Conservation (phyloP, 2,329 filamentous ascomycete species). For the Dryadomyces quercus-mongolicae region DNA sequence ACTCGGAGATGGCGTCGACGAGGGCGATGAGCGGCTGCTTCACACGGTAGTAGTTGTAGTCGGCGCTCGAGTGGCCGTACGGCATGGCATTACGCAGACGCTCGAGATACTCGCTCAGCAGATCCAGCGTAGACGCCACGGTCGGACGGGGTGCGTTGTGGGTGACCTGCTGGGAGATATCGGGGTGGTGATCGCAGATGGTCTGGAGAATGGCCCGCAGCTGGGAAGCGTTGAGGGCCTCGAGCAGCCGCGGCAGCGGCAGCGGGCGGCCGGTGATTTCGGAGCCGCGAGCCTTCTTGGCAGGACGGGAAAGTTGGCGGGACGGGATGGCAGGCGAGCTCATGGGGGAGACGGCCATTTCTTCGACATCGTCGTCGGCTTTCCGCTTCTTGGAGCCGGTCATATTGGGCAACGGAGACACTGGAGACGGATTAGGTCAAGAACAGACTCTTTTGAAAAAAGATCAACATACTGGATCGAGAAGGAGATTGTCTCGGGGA, state of each 20-base stretch:
- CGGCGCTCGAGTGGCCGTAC: constrained; percentile 71
- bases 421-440: constrained; percentile 17
- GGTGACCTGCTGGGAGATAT: constrained; percentile 74
- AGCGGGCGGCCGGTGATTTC: constrained; percentile 52
- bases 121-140: constrained; percentile 64
- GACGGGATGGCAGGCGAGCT: constrained; percentile 66
- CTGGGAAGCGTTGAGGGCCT: constrained; percentile 79
- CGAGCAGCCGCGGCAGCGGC: constrained; percentile 61
- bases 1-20: constrained; percentile 83
- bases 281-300: constrained; percentile 50
- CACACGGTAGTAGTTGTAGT: constrained; percentile 92
- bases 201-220: constrained; percentile 78
- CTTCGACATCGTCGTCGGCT: constrained; percentile 69
- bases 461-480: constrained; percentile 37
- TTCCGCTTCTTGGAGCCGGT: constrained; percentile 63
- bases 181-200: constrained; percentile 81
- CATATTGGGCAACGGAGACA: constrained; percentile 42
- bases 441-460: not conserved
- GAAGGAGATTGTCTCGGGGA: constrained; percentile 39
- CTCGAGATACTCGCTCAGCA: constrained; percentile 71
- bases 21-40: constrained; percentile 68
- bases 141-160: constrained; percentile 78
- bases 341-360: constrained; percentile 82
- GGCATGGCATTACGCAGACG: constrained; percentile 71
- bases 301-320: constrained; percentile 53